Base-by-base conservation (phyloP, 345 rosid genomes). In the Hibiscus tridactylites region DNA sequence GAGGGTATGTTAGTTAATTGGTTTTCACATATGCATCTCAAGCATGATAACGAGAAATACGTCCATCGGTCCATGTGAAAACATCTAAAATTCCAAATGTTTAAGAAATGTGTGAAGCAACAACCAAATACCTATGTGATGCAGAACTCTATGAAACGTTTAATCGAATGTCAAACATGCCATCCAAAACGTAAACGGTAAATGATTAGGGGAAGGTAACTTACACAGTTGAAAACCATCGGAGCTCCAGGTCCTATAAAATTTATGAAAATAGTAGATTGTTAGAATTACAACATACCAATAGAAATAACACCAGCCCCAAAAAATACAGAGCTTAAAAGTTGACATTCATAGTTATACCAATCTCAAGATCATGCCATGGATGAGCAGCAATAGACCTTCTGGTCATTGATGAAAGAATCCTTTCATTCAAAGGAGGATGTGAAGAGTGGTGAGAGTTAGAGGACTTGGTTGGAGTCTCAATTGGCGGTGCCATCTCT, bases 291-390 rank as follows among this genome's bases (percentile, higher is more conserved):
- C 11, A 61, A 31, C 59, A 54, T 9, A 7, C 11, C 16, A 5
- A 49, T 29, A 47, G 29, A 12, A 4, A 47, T 37, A 37, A 37
- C 44, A 9, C 44, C 44, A 6, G 2, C 44, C 8, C 44, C 6
- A 37, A 37, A 37, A 37, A 37, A 4, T 6, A 65, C 52, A 39
- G n/a, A 26, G 56, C 16, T 13, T 7, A 26, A 42, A 26, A 42
- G 75, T 71, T 26, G 49, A 57, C 29, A 71, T 49, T 67, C 3
- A 2, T 31, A 31, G 33, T 33, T 81, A 42, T 80, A 91, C 98
- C 98, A 15, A 94, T 91, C 88, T 94, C 98, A 11, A 94, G 91
- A 85, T 94, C 98, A 79, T 94, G 98, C 98, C 98, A 94, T 47
- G 98, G 97, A 78, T 94, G 98, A 21, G 98, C 98, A 80, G 97